These are phyloP conservation scores for Kondoa malvinella DNA, from an alignment of 768 basidiomycete species.

Conservation along the genomic window DNA sequence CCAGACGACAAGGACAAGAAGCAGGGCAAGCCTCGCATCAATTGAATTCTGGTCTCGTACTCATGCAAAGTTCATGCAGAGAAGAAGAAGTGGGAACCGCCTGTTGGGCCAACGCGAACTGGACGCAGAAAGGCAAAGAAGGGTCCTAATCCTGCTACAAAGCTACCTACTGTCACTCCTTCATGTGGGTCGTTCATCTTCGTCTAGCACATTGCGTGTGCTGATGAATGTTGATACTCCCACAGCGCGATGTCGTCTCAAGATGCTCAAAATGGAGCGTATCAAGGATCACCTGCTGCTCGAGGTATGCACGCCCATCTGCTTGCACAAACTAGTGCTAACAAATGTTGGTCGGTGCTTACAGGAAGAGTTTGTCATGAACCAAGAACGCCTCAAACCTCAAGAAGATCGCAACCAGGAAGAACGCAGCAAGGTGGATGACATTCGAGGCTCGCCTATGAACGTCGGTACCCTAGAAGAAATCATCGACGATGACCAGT, in stretches of 20 bases:
- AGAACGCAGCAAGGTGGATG: constrained; percentile 87
- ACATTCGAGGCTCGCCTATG: constrained; percentile 87
- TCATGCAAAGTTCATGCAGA: background rate
- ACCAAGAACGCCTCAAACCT: constrained; percentile 78
- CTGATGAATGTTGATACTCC: constrained; percentile 76
- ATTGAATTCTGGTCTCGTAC: background rate
- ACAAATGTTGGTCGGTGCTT: background rate
- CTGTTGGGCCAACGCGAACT: constrained; percentile 14
- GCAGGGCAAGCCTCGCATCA: constrained; percentile 16
- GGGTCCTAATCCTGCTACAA: constrained; percentile 16
- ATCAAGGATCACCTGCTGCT: constrained; percentile 94
- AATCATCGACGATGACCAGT: constrained; percentile 83
- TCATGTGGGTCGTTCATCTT: background rate
- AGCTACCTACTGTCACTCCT: constrained; percentile 16
- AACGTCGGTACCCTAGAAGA: constrained; percentile 97
- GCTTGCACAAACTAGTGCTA: background rate
- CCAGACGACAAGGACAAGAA: constrained; percentile 17
- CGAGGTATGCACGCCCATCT: constrained; percentile 32
- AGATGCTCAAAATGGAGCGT: constrained; percentile 87
- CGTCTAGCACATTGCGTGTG: constrained; percentile 6
- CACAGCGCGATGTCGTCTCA: constrained; percentile 84
- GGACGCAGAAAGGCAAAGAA: constrained; percentile 15
- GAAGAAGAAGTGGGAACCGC: constrained; percentile 20
- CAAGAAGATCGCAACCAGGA: constrained; percentile 79
- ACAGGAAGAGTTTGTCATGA: constrained; percentile 70